Conservation (phyloP, 1,139 yeast species). For the Zhuliangozyma parablackwelliae region DNA sequence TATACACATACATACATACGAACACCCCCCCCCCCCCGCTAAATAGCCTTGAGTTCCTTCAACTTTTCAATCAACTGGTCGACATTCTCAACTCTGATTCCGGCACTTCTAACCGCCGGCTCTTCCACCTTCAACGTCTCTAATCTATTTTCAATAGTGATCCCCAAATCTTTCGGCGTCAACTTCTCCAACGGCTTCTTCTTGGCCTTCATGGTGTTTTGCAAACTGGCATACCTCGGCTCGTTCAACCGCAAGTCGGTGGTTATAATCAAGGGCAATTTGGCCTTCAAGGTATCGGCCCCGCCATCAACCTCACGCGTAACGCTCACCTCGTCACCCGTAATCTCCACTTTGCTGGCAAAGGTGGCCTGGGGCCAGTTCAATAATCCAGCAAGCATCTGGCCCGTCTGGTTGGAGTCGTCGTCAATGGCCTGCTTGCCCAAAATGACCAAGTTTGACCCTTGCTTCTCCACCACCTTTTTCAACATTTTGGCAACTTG, state of each 20-base stretch:
- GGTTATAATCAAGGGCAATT: slow-evolving; percentile 81
- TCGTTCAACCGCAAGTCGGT: slow-evolving; percentile 91
- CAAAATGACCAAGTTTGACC: slow-evolving; percentile 73
- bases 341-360: slow-evolving; percentile 78
- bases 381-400: slow-evolving; percentile 89
- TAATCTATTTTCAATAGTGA: slow-evolving; percentile 61
- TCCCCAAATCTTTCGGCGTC: slow-evolving; percentile 65
- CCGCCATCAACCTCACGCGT: slow-evolving; percentile 97
- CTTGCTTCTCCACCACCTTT: slow-evolving; percentile 65
- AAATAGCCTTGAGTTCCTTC: slow-evolving; percentile 62
- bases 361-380: slow-evolving; percentile 98
- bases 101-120: slow-evolving; percentile 80
- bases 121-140: slow-evolving; percentile 74
- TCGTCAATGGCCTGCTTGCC: slow-evolving; percentile 98
- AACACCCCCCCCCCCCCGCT: no score
- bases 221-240: slow-evolving; percentile 90
- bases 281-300: slow-evolving; percentile 72
- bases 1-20: no score
- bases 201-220: slow-evolving; percentile 97
- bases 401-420: slow-evolving; percentile 95
- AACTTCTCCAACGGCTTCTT: slow-evolving; percentile 84
- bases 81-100: slow-evolving; percentile 72
- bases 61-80: slow-evolving; percentile 79
- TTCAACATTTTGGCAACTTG: slow-evolving; percentile 82
- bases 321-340: slow-evolving; percentile 52